Evolutionary conservation across 148 eudicot species (phyloP).

Genomic region (Simmondsia chinensis): DNA sequence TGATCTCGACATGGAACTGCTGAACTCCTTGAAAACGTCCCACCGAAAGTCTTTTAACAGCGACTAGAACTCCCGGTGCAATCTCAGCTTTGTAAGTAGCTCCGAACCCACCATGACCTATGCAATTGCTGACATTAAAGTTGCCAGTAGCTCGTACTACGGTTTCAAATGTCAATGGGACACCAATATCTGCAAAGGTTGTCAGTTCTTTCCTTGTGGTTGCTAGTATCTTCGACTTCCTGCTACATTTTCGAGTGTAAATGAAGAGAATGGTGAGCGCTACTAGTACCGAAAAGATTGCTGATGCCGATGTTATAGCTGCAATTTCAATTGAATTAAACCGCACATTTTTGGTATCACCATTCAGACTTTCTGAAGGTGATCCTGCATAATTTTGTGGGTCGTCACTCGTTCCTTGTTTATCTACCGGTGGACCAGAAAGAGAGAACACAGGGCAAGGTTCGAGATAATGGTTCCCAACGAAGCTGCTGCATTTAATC

Average conservation of each 20-base stretch:
- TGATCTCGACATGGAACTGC: conserved; percentile 65
- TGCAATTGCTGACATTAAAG: conserved; percentile 47
- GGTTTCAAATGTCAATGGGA: conserved; percentile 33
- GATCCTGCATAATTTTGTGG: conserved; percentile 14
- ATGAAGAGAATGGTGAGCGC: conserved; percentile 39
- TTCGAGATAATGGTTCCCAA: conserved; percentile 10
- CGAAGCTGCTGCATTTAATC: conserved; percentile 11
- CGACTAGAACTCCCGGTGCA: conserved; percentile 34
- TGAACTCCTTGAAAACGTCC: conserved; percentile 50
- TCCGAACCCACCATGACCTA: conserved; percentile 74
- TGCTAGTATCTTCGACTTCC: conserved; percentile 28
- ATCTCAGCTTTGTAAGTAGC: conserved; percentile 60
- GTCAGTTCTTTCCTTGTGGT: conserved; percentile 26
- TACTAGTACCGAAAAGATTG: conserved; percentile 35
- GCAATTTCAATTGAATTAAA: conserved; percentile 37
- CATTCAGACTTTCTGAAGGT: conserved; percentile 14
- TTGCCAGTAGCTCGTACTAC: conserved; percentile 49
- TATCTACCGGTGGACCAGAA: conserved; percentile 14
- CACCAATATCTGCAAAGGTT: conserved; percentile 35
- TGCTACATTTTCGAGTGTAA: conserved; percentile 30
- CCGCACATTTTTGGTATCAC: conserved; percentile 4
- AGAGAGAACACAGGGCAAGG: conserved; percentile 10
- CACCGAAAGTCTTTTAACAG: conserved; percentile 52
- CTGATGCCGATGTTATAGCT: conserved; percentile 32
- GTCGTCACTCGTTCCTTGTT: conserved; percentile 14